phyloP scores from a whole-genome alignment of 306 rosid genomes.

The Cucurbita ficifolia region DNA sequence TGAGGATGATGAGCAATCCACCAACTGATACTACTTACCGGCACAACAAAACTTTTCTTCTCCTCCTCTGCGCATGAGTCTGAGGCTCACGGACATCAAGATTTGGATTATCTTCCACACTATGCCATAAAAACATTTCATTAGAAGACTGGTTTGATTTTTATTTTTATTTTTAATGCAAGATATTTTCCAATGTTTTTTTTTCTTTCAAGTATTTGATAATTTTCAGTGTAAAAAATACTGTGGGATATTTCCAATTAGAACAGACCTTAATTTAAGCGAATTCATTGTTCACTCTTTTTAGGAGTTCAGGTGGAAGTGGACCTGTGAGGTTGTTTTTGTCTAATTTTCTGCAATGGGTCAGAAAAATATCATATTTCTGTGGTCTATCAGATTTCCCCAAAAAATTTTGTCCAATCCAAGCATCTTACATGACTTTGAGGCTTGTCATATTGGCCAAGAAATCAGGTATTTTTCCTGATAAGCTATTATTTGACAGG shows the following conservation, averaged over 20 bases:
- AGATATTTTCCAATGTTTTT: not conserved
- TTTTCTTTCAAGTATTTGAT: not conserved
- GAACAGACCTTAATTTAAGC: slow-evolving; percentile 26
- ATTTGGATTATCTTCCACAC: slow-evolving; percentile 22
- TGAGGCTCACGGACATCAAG: not conserved
- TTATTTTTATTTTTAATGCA: not conserved
- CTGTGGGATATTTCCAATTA: not conserved
- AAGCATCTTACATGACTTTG: slow-evolving; percentile 27
- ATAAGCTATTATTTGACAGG: slow-evolving; percentile 30
- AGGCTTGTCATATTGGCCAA: slow-evolving; percentile 18
- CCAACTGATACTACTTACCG: slow-evolving; percentile 30
- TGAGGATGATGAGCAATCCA: slow-evolving; percentile 26
- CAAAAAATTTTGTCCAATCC: not conserved
- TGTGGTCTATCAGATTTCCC: not conserved
- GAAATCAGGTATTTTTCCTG: slow-evolving; percentile 26
- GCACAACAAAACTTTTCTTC: slow-evolving; percentile 13
- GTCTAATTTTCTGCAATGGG: slow-evolving; percentile 18
- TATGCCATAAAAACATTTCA: slow-evolving; percentile 8
- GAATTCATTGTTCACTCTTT: slow-evolving; percentile 10
- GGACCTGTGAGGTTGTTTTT: slow-evolving; percentile 25
- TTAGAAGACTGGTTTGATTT: not conserved
- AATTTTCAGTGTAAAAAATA: not conserved
- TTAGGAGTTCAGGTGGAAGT: slow-evolving; percentile 18
- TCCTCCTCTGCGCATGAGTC: not conserved
- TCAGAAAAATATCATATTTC: not conserved